Base-by-base conservation (phyloP, 1,284 basidiomycete species). In the Lentinula novae-zelandiae region DNA sequence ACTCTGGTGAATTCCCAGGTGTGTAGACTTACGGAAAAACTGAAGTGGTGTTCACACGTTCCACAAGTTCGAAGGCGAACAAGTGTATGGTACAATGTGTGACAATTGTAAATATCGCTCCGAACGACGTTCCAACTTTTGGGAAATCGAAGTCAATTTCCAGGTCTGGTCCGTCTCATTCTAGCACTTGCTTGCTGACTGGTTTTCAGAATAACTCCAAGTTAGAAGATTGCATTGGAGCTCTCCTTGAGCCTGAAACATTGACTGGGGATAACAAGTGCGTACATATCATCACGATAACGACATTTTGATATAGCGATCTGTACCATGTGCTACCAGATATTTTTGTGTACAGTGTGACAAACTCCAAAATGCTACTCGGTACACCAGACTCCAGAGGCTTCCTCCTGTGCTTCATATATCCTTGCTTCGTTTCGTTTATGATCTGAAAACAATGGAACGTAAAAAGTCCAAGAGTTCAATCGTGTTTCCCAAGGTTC, bases 371-470 rank as follows among this genome's bases (percentile, higher is more conserved):
- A 84, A 92, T 62, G 95, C 95, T 1, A 87, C 82, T 13, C 87
- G 93, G 12, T 87, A 86, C 64, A 87, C 84, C 1, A 80, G 87
- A 67, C 74, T 94, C 10, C 80, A 79, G 15, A 70, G 79, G 54
- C 79, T 96, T 0, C 95, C 95, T 1, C 92, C 92, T 0, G 87
- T 93, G 2, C 79, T 97, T 0, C 92, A 97, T 72, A 90, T 97
- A 67, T 93, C 93, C 13, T 76, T 97, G 51, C 82, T 95, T 58
- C 90, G 95, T 17, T 97, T 97, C 72, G 86, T 92, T 31, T 97
- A 90, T 68, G 92, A 95, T 71, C 67, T 89, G n/a, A 72, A 81
- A 17, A 84, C 85, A 1, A 83, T 88, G 77, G 84, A 89, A 67
- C 83, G 94, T 63, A 91, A 87, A 73, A 96, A 97, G 75, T 90